Base-by-base conservation (phyloP, 1,284 basidiomycete species). In the Retiboletus flavoniger region DNA sequence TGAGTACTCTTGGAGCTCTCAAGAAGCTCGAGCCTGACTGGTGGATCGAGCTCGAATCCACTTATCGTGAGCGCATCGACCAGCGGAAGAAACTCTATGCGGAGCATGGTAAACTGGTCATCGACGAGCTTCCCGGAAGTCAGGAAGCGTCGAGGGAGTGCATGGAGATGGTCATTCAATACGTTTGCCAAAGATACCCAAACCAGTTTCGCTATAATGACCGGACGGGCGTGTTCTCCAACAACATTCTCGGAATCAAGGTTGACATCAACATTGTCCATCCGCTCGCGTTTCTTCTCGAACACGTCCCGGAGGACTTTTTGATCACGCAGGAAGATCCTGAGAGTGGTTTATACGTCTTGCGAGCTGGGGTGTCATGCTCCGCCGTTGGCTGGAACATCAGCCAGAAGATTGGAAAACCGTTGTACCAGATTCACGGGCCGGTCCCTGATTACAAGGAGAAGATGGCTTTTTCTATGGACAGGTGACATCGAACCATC, bases 31-130 rank as follows among this genome's bases (percentile, higher is more conserved):
- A 81, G 43, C 74, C 75, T 9, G 78, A 81, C 57, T 79, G 73
- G 66, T 81, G 79, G 78, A 64, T 81, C 26, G 79, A 81, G 53
- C 71, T 81, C 24, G 78, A 81, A 58, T 78, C 75, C 4, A 78
- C 78, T 1, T 81, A 81, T 61, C 64, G 67, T 1, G 67, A 71
- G 47, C 73, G 77, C 40, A 71, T 81, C 46, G 56, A 64, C 2
- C 75, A 81, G 45, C 69, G 80, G 21, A 72, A 70, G 52, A 56
- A 63, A 19, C 68, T 80, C 5, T 72, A 76, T 48, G 57, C 59
- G 5, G 32, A 65, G 28, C 72, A 77, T 45, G 75, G 75, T 3
- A 70, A 69, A 42, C 58, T 62, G 3, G 66, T 81, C 19, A 55
- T 79, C 13, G 70, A 76, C 51, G 66, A 66, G 13, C 60, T 75